Conservation (phyloP, 2,329 filamentous ascomycete species). For the Karstenula rhodostoma region DNA sequence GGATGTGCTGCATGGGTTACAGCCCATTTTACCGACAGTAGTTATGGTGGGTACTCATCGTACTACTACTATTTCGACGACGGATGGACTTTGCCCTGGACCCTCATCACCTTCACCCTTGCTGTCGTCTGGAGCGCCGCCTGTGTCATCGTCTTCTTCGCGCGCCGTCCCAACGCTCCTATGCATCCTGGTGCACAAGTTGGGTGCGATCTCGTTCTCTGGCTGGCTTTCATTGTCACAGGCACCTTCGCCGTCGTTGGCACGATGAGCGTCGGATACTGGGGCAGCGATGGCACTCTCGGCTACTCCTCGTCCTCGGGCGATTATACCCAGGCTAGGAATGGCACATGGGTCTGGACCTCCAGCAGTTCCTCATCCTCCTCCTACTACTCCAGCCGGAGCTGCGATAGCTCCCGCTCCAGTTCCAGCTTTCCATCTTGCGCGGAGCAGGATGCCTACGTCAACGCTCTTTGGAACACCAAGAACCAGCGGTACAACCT, state of each 20-base stretch:
- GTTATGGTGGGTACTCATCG: not conserved
- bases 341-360: conserved; percentile 45
- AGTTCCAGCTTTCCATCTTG: conserved; percentile 31
- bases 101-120: conserved; percentile 39
- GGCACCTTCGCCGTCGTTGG: conserved; percentile 34
- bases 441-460: conserved; percentile 38
- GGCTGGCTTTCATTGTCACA: conserved; percentile 43
- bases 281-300: conserved; percentile 32
- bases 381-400: conserved; percentile 16
- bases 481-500: conserved; percentile 32
- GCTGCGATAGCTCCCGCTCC: not conserved
- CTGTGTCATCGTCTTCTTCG: conserved; percentile 36
- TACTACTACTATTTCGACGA: conserved; percentile 24
- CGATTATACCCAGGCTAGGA: conserved; percentile 31
- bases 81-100: conserved; percentile 27
- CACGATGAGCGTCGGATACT: conserved; percentile 23
- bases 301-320: conserved; percentile 22
- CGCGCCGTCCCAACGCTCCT: conserved; percentile 30
- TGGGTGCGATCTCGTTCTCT: conserved; percentile 46
- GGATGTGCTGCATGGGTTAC: conserved; percentile 40
- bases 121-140: conserved; percentile 42
- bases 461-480: conserved; percentile 39
- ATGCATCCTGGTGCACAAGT: conserved; percentile 47
- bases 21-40: conserved; percentile 3
- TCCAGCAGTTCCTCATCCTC: conserved; percentile 11